Evolutionary conservation across 768 basidiomycete genomes (phyloP).

Genomic region (Crassisporium funariophilum): DNA sequence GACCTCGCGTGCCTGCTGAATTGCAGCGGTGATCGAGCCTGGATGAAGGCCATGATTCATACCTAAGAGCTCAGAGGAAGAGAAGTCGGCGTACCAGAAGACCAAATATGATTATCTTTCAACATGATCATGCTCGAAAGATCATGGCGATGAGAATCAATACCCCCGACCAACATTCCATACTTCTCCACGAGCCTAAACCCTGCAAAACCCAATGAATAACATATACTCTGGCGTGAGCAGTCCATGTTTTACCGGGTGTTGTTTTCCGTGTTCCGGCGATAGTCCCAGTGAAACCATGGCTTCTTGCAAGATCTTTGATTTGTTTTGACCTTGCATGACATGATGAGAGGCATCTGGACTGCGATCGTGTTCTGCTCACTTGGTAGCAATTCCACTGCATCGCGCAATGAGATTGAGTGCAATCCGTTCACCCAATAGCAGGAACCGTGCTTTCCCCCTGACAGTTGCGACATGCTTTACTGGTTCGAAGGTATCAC

Average conservation of each 20-base stretch:
- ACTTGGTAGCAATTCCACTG: constrained; percentile 97
- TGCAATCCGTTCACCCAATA: constrained; percentile 91
- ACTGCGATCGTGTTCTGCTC: constrained; percentile 23
- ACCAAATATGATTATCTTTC: constrained; percentile 99
- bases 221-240: neutral
- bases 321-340: constrained; percentile 73
- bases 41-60: constrained; percentile 7
- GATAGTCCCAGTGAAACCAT: constrained; percentile 84
- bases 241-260: constrained; percentile 54
- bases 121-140: constrained; percentile 99
- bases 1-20: constrained; percentile 81
- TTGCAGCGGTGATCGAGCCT: constrained; percentile 91
- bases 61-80: neutral
- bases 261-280: constrained; percentile 98
- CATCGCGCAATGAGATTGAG: constrained; percentile 93
- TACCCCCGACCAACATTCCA: constrained; percentile 96
- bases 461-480: constrained; percentile 88
- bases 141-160: constrained; percentile 94
- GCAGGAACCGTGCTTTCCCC: constrained; percentile 84
- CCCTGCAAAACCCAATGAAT: constrained; percentile 45
- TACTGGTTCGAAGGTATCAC: constrained; percentile 76
- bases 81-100: constrained; percentile 62
- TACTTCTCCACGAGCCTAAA: constrained; percentile 98
- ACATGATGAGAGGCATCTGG: neutral
- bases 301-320: constrained; percentile 73